These are phyloP conservation scores for Trichosporon sp. DNA, from an alignment of 1,284 basidiomycete genomes.

Conservation along the genomic window DNA sequence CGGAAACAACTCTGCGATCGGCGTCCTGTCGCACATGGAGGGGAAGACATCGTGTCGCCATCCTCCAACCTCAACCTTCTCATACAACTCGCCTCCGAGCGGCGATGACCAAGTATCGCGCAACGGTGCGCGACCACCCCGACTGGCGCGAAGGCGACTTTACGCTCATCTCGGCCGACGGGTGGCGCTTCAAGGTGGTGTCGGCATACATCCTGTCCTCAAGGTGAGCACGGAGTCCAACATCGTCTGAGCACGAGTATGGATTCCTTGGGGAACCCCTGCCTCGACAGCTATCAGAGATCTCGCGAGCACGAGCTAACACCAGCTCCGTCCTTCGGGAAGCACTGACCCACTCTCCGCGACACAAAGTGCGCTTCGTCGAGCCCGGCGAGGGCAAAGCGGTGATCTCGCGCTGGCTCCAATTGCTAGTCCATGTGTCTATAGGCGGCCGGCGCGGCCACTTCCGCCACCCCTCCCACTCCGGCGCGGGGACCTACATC, in stretches of 20 bases:
- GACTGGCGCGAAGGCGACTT: constrained; percentile 4
- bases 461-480: not conserved
- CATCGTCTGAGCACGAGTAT: too few species aligned
- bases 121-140: constrained; percentile 2
- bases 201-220: not conserved
- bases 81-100: not conserved
- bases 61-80: not conserved
- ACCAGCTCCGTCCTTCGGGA: constrained; percentile 7
- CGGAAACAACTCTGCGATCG: not conserved
- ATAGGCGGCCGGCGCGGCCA: not conserved
- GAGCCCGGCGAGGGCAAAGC: not conserved
- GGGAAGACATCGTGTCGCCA: not conserved
- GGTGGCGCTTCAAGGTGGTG: not conserved
- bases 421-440: not conserved
- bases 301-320: too few species aligned
- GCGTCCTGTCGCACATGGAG: not conserved
- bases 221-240: too few species aligned
- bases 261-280: too few species aligned
- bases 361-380: not conserved
- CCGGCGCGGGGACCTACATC: not conserved
- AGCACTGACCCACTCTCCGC: not conserved
- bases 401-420: not conserved
- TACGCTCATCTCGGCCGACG: not conserved
- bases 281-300: too few species aligned
- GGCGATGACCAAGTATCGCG: not conserved